phyloP scores from a whole-genome alignment of 768 basidiomycete genomes.

The Pleurotus citrinopileatus region DNA sequence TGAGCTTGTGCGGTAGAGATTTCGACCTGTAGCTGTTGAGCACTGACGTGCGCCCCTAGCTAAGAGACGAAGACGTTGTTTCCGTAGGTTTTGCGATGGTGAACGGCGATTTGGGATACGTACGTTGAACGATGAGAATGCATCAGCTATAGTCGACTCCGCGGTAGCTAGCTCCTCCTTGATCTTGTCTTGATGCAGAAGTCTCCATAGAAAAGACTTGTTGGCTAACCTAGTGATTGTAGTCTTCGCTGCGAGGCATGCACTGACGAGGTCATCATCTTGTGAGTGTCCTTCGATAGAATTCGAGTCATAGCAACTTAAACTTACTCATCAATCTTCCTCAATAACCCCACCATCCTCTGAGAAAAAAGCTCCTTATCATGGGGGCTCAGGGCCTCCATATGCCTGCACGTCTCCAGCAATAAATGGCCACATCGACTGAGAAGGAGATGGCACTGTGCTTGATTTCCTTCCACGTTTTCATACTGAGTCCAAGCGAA shows the following conservation, averaged over 20 bases:
- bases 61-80: neutral
- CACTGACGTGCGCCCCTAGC: constrained; percentile 14
- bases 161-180: constrained; percentile 13
- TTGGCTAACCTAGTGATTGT: constrained; percentile 12
- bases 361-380: neutral
- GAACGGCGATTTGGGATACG: neutral
- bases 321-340: constrained; percentile 1
- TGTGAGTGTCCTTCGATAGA: neutral
- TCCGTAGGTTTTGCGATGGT: neutral
- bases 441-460: neutral
- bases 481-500: constrained; percentile 2
- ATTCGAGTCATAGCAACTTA: neutral
- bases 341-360: neutral
- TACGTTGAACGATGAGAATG: constrained; percentile 15
- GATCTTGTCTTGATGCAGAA: constrained; percentile 17
- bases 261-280: constrained; percentile 2
- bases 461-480: constrained; percentile 3
- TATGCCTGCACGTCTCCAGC: neutral
- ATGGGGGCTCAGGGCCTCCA: neutral
- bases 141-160: constrained; percentile 15
- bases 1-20: constrained; percentile 13
- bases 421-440: neutral
- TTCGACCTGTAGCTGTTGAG: constrained; percentile 13
- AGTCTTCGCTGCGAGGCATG: constrained; percentile 13
- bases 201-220: constrained; percentile 17